Evolutionary conservation across 2,329 filamentous ascomycete genomes (phyloP), one percentile per base, ranked within the genome.

Genomic region (Dactylellina leptospora): DNA sequence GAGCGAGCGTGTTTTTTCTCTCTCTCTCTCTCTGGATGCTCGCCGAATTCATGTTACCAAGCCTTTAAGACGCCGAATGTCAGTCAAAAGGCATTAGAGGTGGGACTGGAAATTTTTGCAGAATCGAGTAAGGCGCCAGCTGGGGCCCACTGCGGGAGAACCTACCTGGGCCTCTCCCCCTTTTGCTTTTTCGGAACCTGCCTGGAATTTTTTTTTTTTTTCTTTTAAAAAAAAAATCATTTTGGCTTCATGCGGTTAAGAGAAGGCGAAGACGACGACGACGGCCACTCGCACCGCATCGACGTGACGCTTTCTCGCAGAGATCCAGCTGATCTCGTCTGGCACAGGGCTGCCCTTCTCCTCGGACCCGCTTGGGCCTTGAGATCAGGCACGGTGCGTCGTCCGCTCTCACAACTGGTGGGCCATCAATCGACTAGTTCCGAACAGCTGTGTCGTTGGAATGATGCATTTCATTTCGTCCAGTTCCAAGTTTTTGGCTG

Each of bases 11-110:
- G 13, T 4, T 45, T n/a, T 45, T 55, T 42, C 50, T n/a, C n/a
- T n/a, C n/a, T n/a, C n/a, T n/a, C n/a, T n/a, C n/a, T n/a, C n/a
- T n/a, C 60, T 69, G 63, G 44, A 69, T 45, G 40, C 40, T 45
- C 64, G 64, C 25, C 64, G 64, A 45, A 60, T 70, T 55, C 60
- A 70, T 50, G 53, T 56, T 70, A 33, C 64, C 64, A 70, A 70
- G 64, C 64, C 59, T 70, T 70, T 70, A 70, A 70, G 64, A 70
- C 64, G 64, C 64, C 64, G 64, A 45, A 50, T 53, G 48, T 53
- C 30, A 45, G 18, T 45, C 40, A 45, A 33, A 33, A 33, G n/a
- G 6, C 40, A 18, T n/a, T 45, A 10, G 40, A 56, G 55, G 62
- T 59, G 22, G 62, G 42, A 60, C 55, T 50, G 64, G 64, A 62